Conservation (phyloP, 257 asterid species). For the Nyctanthes arbortristis region DNA sequence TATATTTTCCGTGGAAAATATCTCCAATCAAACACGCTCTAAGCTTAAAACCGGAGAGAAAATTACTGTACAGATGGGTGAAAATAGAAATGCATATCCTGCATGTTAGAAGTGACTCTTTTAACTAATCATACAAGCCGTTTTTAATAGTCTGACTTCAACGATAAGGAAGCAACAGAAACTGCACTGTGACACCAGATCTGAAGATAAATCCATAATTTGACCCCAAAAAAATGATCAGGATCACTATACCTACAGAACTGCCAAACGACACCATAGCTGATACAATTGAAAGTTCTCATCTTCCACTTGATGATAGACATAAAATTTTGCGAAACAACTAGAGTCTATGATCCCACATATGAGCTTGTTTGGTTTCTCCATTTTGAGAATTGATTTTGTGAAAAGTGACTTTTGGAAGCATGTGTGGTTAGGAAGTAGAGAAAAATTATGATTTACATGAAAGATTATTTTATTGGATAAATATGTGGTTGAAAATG, state of each 20-base stretch:
- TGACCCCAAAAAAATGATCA: too few species aligned
- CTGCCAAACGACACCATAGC: not conserved
- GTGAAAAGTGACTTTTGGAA: too few species aligned
- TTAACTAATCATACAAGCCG: not conserved
- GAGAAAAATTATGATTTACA: too few species aligned
- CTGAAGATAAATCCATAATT: too few species aligned
- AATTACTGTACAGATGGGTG: not conserved
- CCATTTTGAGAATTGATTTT: too few species aligned
- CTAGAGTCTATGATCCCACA: not conserved
- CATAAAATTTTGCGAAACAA: not conserved
- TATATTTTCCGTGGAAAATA: too few species aligned
- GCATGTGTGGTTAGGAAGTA: too few species aligned
- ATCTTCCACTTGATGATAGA: not conserved
- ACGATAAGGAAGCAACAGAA: not conserved
- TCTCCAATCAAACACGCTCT: too few species aligned
- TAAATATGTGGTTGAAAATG: too few species aligned
- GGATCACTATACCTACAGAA: not conserved
- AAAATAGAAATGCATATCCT: not conserved
- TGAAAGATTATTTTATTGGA: too few species aligned
- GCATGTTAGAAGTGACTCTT: not conserved
- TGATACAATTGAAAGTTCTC: not conserved
- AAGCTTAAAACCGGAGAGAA: not conserved
- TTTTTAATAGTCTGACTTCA: not conserved
- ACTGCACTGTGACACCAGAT: not conserved
- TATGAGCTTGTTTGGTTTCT: too few species aligned